These are phyloP conservation scores for Tephrocybe rancida DNA, from an alignment of 768 basidiomycete species.

Conservation along the genomic window DNA sequence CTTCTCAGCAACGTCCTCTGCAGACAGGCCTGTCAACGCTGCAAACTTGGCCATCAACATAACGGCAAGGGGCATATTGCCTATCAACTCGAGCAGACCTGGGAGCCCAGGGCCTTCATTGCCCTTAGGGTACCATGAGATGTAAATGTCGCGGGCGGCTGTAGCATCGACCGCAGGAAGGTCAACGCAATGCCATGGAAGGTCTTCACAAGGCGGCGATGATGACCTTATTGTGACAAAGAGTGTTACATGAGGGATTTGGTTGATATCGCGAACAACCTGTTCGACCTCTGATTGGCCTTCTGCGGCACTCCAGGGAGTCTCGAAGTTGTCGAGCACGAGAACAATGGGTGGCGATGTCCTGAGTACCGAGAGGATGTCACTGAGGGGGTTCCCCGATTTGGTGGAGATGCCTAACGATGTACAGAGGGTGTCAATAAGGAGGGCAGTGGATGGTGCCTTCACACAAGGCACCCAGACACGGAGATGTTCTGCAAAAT, in stretches of 20 bases:
- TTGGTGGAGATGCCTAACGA: background rate
- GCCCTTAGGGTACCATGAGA: slow-evolving; percentile 14
- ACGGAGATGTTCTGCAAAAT: slow-evolving; percentile 20
- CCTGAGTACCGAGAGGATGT: background rate
- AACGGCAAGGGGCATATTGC: slow-evolving; percentile 22
- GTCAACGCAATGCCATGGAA: too few relatives aligned
- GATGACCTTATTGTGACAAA: too few relatives aligned
- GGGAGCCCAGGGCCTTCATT: slow-evolving; percentile 25
- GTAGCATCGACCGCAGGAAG: too few relatives aligned
- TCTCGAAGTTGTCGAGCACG: slow-evolving; percentile 39
- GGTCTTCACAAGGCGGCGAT: too few relatives aligned
- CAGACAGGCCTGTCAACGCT: background rate
- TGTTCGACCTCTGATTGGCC: slow-evolving; percentile 22
- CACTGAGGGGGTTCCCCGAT: background rate
- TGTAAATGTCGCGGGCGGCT: too few relatives aligned
- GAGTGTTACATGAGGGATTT: too few relatives aligned
- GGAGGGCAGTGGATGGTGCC: background rate
- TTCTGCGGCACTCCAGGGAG: slow-evolving; percentile 25
- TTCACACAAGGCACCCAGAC: slow-evolving; percentile 25
- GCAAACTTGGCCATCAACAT: slow-evolving; percentile 32
- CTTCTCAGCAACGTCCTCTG: background rate
- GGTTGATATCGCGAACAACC: background rate
- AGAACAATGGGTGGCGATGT: slow-evolving; percentile 13
- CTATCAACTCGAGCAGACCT: too few relatives aligned
- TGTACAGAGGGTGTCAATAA: background rate